Base-by-base conservation (phyloP, 2,329 filamentous ascomycete species). In the Teratosphaeria destructans region DNA sequence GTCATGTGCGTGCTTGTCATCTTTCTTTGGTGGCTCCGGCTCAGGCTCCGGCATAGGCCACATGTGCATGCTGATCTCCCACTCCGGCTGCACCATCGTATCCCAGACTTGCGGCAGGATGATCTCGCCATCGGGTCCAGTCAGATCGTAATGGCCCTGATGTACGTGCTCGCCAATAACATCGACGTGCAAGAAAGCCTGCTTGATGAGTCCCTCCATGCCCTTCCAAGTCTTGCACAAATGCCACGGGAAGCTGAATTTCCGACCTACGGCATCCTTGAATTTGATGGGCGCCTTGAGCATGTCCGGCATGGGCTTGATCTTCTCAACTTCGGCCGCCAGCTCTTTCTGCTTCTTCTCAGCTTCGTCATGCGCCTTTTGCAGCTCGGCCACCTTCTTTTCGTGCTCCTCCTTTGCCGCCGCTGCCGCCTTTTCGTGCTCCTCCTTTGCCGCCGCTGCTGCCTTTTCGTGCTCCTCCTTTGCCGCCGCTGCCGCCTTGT, bases 201-300 rank as follows among this genome's bases (percentile, higher is more conserved):
- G 77, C 63, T 76, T 75, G 71, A 80, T 79, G 55, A 80, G 70
- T 34, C 71, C 70, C 63, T 79, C 75, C 77, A 79, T 79, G 39
- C 77, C 76, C 71, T 79, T 72, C 70, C 68, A 70, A 2, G 86
- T 94, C 68, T 85, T 84, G 74, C 91, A 96, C 34, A 95, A 74
- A 63, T 92, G 84, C 75, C 87, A 96, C 1, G 92, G 92, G 70
- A 96, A 96, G 74, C 85, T 94, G 73, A 95, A 96, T 73, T 95
- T 96, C 65, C 92, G 83, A 35, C 90, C 89, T 16, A 96, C 85
- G 0, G 91, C 91, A 71, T 96, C 92, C 75, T 95, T 95, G 77
- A 95, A 95, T 66, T 86, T 87, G 72, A 96, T 89, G 2, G 89
- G 89, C 52, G 85, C 79, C 72, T 90, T 88, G 65, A 80, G 79